Evolutionary conservation across 192 early-diverging fungal genomes (phyloP), one percentile per base, ranked within the genome.

Genomic region (Backusella australiensis): DNA sequence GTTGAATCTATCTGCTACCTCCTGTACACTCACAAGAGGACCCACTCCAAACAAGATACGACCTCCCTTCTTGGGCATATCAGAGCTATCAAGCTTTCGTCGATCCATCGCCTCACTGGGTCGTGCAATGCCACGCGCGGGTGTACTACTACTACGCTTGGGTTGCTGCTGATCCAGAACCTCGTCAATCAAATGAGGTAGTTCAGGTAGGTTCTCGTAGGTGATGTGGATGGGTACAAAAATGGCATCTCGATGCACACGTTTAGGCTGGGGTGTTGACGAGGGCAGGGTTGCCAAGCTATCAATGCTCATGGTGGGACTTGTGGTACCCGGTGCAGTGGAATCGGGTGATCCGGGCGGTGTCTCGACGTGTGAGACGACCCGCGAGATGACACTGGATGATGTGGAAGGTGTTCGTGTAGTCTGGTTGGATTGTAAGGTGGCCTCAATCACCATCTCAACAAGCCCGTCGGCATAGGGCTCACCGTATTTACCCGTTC

Each of bases 201-300:
- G 42, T 11, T 83, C 82, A 1, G 82, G 82, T 34, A 83, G 53
- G 34, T 72, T 79, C 15, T 83, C 82, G 23, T 83, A 83, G 2
- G 78, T 73, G 26, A 83, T 79, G 29, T 83, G 80, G 63, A 83
- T 79, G 11, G 82, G 82, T 0, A 83, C 82, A 41, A 83, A 72
- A 2, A 77, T 67, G 41, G 73, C 67, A 69, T 82, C 81, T 4
- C 56, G 2, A 29, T 66, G 63, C 7, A 44, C 41, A 14, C 70
- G 70, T 12, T 67, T 71, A 9, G 29, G 23, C 1, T 19, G n/a
- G 9, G 74, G 11, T 35, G 8, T 41, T 74, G 56, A n/a, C 8
- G 59, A 39, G 1, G 65, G 65, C 5, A 41, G 34, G 32, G 68
- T 67, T 4, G 69, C 44, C 3, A 53, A 7, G 34, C 74, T 70